These are phyloP conservation scores for Fraxinus sp. DNA, from an alignment of 305 asterid genomes.

Conservation along the genomic window DNA sequence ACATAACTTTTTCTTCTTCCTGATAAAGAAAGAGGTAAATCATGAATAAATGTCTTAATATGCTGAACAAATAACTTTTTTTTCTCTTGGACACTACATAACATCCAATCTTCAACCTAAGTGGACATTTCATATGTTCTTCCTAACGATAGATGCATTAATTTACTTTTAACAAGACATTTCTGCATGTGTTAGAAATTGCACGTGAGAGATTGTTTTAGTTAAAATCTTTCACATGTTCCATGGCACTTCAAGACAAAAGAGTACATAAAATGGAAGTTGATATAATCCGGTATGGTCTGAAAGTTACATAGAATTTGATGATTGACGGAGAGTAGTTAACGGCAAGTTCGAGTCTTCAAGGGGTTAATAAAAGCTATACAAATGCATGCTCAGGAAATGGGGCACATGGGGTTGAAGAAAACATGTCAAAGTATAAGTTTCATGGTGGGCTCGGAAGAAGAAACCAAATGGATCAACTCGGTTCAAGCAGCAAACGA, in stretches of 20 bases:
- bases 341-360: too few relatives aligned
- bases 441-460: too few relatives aligned
- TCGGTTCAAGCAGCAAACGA: too few relatives aligned
- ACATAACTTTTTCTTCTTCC: too few relatives aligned
- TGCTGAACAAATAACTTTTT: neutral
- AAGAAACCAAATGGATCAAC: too few relatives aligned
- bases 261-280: neutral
- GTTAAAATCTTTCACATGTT: neutral
- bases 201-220: neutral
- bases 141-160: neutral
- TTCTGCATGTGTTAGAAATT: neutral
- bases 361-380: too few relatives aligned
- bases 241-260: neutral
- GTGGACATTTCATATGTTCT: neutral
- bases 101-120: neutral
- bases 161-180: neutral
- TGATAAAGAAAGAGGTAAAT: neutral
- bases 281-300: too few relatives aligned
- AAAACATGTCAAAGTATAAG: too few relatives aligned
- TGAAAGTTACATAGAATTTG: too few relatives aligned
- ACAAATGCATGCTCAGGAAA: too few relatives aligned
- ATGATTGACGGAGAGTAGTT: too few relatives aligned
- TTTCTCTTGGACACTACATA: neutral
- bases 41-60: neutral
- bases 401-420: too few relatives aligned